A percentile compares a stretch with the other conserved stretches of the same genome.
Conservation (phyloP, 805 yeast species). For the Candida boidinii region DNA sequence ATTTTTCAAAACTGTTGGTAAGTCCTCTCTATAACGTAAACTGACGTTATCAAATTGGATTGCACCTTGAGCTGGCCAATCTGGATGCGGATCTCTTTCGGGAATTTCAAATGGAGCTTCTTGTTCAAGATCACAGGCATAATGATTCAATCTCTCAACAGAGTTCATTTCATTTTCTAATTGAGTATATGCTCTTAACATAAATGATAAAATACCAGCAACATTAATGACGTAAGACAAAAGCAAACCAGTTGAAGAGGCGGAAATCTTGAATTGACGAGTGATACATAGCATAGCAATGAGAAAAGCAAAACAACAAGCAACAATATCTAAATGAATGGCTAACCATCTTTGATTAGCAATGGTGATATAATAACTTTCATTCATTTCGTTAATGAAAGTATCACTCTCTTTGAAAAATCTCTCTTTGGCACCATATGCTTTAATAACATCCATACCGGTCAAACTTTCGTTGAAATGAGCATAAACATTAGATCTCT, state of each 20-base stretch:
- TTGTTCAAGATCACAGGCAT: conserved; percentile 52
- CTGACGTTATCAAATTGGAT: conserved; percentile 40
- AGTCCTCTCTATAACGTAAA: conserved; percentile 50
- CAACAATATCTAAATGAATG: conserved; percentile 40
- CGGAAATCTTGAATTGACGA: conserved; percentile 45
- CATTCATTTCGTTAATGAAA: conserved; percentile 54
- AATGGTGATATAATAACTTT: conserved; percentile 50
- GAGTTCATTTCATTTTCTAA: conserved; percentile 78
- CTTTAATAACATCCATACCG: conserved; percentile 60
- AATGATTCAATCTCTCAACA: conserved; percentile 62
- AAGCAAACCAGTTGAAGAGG: conserved; percentile 56
- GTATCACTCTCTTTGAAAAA: conserved; percentile 38
- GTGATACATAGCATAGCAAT: conserved; percentile 52
- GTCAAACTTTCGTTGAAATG: conserved; percentile 61
- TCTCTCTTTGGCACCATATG: conserved; percentile 37
- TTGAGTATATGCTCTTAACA: conserved; percentile 52
- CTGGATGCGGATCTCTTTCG: conserved; percentile 30
- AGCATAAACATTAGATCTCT: conserved; percentile 62
- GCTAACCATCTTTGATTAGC: conserved; percentile 60
- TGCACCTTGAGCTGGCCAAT: conserved; percentile 43
- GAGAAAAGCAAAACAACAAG: conserved; percentile 35
- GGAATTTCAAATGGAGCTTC: conserved; percentile 55
- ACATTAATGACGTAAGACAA: conserved; percentile 51
- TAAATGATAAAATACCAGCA: conserved; percentile 45
- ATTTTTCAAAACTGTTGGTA: conserved; percentile 49